These are phyloP conservation scores for Naganishia onofrii DNA, from an alignment of 768 basidiomycete species.

Conservation along the genomic window DNA sequence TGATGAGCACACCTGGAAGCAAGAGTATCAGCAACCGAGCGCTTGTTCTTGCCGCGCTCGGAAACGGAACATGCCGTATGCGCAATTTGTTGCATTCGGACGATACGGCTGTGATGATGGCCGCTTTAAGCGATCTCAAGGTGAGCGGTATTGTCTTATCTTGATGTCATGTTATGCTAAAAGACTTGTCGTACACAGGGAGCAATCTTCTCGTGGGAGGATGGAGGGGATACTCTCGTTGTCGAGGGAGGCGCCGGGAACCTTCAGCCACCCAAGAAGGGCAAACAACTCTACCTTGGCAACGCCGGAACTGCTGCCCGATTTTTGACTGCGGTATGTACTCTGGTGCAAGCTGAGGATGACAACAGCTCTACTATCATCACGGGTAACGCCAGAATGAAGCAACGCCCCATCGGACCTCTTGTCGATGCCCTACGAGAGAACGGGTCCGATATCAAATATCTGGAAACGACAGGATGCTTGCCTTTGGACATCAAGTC, in stretches of 20 bases:
- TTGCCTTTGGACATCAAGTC: conserved; percentile 70
- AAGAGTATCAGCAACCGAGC: conserved; percentile 96
- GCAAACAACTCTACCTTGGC: conserved; percentile 87
- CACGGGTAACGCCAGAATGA: conserved; percentile 98
- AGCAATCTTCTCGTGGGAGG: conserved; percentile 90
- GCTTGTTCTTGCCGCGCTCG: conserved; percentile 86
- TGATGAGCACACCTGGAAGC: conserved; percentile 91
- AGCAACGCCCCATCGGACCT: conserved; percentile 94
- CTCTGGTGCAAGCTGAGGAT: conserved; percentile 63
- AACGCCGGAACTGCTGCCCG: conserved; percentile 98
- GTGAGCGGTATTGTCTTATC: conserved; percentile 52
- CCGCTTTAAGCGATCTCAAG: conserved; percentile 80
- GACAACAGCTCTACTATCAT: conserved; percentile 64
- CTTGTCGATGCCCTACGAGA: conserved; percentile 81
- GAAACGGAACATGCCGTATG: conserved; percentile 78
- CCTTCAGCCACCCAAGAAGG: conserved; percentile 69
- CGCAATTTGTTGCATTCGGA: conserved; percentile 92
- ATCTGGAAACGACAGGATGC: conserved; percentile 75
- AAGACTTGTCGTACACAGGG: conserved; percentile 59
- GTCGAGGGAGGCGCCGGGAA: conserved; percentile 81
- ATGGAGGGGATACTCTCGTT: conserved; percentile 89
- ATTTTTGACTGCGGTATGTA: conserved; percentile 94
- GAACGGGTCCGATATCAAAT: conserved; percentile 76
- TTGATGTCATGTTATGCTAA: neutral
- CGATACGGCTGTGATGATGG: conserved; percentile 99